Conservation (phyloP, 1,139 yeast genomes). For the Hansenula sp. region DNA sequence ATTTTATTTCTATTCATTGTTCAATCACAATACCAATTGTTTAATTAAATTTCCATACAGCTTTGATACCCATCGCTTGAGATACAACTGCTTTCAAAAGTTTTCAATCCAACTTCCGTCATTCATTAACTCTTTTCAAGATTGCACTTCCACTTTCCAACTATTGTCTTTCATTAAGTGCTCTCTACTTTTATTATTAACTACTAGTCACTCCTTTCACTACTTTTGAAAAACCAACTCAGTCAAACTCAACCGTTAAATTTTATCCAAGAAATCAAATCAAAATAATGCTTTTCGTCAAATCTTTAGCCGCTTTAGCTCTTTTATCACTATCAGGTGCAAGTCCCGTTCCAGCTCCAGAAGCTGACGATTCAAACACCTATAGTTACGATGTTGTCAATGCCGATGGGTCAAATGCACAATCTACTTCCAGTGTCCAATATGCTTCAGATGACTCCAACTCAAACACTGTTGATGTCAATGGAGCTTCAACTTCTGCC, state of each 20-base stretch:
- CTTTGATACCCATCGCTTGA: constrained; percentile 4
- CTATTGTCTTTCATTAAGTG: constrained; percentile 22
- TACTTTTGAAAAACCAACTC: constrained; percentile 29
- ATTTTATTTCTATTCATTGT: background rate
- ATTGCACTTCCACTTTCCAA: constrained; percentile 18
- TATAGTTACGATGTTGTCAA: constrained; percentile 23
- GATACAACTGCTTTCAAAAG: background rate
- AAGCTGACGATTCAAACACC: constrained; percentile 14
- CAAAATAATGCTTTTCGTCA: constrained; percentile 19
- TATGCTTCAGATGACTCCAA: constrained; percentile 11
- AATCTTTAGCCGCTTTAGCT: constrained; percentile 16
- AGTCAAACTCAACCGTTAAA: constrained; percentile 26
- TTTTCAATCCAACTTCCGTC: constrained; percentile 16
- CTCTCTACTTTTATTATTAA: constrained; percentile 13
- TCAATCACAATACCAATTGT: background rate
- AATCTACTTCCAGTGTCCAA: constrained; percentile 17
- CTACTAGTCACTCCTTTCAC: constrained; percentile 21
- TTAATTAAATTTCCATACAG: background rate
- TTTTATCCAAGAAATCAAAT: constrained; percentile 1
- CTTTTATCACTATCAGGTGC: constrained; percentile 16
- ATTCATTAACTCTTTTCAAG: constrained; percentile 11
- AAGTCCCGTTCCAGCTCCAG: constrained; percentile 18
- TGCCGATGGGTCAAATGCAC: constrained; percentile 23
- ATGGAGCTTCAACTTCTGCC: constrained; percentile 14
- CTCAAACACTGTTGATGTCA: constrained; percentile 16